Evolutionary conservation across 208 protist species (phyloP).

Genomic region (Leishmania martiniquensis): DNA sequence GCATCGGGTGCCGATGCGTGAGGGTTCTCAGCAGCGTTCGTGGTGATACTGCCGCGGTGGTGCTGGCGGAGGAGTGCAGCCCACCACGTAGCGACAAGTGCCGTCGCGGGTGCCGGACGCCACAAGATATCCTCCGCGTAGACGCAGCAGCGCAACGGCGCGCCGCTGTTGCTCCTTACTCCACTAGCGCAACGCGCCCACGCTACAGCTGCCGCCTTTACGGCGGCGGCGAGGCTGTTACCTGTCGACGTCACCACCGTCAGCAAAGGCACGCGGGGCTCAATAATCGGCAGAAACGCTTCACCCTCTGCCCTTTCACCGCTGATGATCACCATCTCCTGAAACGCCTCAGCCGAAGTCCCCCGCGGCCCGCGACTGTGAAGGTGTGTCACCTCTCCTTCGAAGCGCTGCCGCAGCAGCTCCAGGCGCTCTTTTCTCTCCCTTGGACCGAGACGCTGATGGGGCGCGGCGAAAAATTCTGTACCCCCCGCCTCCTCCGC

Average conservation of each 20-base stretch:
- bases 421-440: background rate
- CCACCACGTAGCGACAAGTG: conserved; percentile 11
- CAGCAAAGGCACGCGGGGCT: conserved; percentile 5
- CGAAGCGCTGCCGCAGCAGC: background rate
- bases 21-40: background rate
- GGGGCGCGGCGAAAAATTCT: background rate
- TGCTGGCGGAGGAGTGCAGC: conserved; percentile 1
- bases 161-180: background rate
- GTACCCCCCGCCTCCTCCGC: background rate
- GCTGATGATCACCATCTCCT: background rate
- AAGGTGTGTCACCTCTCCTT: conserved; percentile 7
- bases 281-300: background rate
- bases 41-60: too few relatives aligned
- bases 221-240: conserved; percentile 10
- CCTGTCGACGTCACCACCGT: conserved; percentile 4
- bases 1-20: background rate
- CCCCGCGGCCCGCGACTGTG: background rate
- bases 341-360: background rate
- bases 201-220: conserved; percentile 11
- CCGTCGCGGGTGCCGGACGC: conserved; percentile 14
- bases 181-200: conserved; percentile 6
- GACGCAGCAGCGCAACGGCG: background rate
- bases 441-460: background rate
- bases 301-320: background rate
- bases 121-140: conserved; percentile 10